phyloP scores from a whole-genome alignment of 805 yeast genomes.

The Candida sphagnicola region DNA sequence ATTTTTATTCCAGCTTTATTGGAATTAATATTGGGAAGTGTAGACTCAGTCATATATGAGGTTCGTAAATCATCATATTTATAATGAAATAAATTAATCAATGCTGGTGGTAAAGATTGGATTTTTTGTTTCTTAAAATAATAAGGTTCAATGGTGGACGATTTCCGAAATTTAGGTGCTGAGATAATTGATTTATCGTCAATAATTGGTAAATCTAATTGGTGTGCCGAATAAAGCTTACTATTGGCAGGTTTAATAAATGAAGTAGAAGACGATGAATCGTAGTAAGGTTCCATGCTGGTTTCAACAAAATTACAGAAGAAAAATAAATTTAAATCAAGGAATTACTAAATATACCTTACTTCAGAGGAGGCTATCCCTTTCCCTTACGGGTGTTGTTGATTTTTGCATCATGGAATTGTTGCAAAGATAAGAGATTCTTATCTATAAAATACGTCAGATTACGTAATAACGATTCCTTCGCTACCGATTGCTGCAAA shows the following conservation, averaged over 20 bases:
- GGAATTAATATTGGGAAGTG: no score
- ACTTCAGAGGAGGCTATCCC: no score
- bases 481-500: no score
- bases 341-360: no score
- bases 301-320: background rate
- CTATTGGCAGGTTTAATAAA: conserved; percentile 10
- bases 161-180: conserved; percentile 1
- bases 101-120: conserved; percentile 5
- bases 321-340: no score
- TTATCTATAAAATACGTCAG: no score
- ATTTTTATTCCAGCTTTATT: no score
- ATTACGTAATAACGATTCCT: no score
- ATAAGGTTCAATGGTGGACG: conserved; percentile 14
- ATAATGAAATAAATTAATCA: conserved; percentile 1
- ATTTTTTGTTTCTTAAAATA: conserved; percentile 7
- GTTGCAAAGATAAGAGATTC: background rate
- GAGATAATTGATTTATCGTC: background rate
- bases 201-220: conserved; percentile 7
- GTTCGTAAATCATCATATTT: no score
- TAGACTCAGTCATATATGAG: no score
- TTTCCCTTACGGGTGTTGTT: no score
- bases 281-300: conserved; percentile 14
- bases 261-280: conserved; percentile 2
- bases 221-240: conserved; percentile 7
- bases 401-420: no score